phyloP scores from a whole-genome alignment of 805 yeast genomes.

The Ogataea methanolica region DNA sequence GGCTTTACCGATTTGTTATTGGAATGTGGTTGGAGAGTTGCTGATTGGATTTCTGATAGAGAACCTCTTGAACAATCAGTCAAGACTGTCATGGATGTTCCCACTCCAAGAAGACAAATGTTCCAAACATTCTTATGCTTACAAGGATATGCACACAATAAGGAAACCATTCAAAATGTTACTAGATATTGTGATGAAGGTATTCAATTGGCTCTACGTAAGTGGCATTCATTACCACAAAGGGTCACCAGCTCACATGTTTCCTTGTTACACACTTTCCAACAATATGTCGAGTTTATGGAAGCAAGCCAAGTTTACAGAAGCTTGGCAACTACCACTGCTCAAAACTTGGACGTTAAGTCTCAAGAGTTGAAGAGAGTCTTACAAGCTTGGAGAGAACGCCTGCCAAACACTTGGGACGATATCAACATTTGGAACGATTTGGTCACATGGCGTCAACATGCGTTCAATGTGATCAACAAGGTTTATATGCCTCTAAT shows the following conservation, averaged over 20 bases:
- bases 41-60: conserved; percentile 95
- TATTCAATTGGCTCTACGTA: conserved; percentile 82
- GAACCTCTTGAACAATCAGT: conserved; percentile 94
- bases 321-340: conserved; percentile 81
- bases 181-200: conserved; percentile 92
- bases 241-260: conserved; percentile 75
- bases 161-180: conserved; percentile 79
- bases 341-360: conserved; percentile 86
- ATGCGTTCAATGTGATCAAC: conserved; percentile 94
- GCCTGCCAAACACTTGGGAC: conserved; percentile 95
- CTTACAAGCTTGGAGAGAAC: conserved; percentile 95
- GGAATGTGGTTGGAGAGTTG: conserved; percentile 99
- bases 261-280: conserved; percentile 88
- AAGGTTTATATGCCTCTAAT: conserved; percentile 90
- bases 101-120: conserved; percentile 94
- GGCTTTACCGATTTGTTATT: conserved; percentile 90
- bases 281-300: conserved; percentile 94
- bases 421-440: conserved; percentile 98
- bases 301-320: conserved; percentile 95
- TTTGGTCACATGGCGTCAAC: conserved; percentile 97
- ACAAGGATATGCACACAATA: conserved; percentile 90
- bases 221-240: conserved; percentile 90
- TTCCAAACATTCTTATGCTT: conserved; percentile 91
- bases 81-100: conserved; percentile 96
- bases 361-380: conserved; percentile 94